These are phyloP conservation scores for Aspergillus kassunensis DNA, from an alignment of 495 filamentous ascomycete species.

Conservation along the genomic window DNA sequence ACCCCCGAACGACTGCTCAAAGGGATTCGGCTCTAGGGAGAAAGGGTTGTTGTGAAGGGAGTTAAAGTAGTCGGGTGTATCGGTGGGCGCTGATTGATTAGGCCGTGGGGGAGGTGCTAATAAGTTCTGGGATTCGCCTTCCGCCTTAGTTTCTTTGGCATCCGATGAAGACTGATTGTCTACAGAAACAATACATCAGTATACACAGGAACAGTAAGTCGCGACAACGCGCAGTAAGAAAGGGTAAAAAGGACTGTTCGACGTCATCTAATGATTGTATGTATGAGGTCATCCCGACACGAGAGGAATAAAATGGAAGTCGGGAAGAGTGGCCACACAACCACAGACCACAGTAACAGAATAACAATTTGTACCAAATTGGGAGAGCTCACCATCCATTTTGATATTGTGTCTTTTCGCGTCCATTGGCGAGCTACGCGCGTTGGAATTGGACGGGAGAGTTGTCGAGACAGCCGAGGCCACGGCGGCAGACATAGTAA, in stretches of 20 bases:
- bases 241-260: conserved; percentile 18
- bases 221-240: conserved; percentile 14
- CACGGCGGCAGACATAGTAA: conserved; percentile 47
- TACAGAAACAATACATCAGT: conserved; percentile 28
- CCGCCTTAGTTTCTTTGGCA: conserved; percentile 39
- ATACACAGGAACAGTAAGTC: conserved; percentile 16
- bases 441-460: conserved; percentile 26
- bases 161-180: conserved; percentile 43
- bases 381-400: conserved; percentile 36
- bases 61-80: conserved; percentile 77
- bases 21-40: conserved; percentile 88
- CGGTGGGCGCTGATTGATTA: conserved; percentile 47
- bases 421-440: conserved; percentile 44
- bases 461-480: conserved; percentile 37
- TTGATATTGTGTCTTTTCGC: conserved; percentile 45
- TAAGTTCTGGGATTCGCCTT: conserved; percentile 43
- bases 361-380: conserved; percentile 9
- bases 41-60: conserved; percentile 58
- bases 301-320: conserved; percentile 22
- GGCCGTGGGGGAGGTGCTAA: conserved; percentile 81
- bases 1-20: conserved; percentile 82
- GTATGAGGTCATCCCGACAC: conserved; percentile 47
- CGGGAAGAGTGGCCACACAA: conserved; percentile 35
- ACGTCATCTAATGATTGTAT: conserved; percentile 15
- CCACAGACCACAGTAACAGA: conserved; percentile 24